Base-by-base conservation (phyloP, 1,139 yeast genomes). In the Protomyces inouyei region DNA sequence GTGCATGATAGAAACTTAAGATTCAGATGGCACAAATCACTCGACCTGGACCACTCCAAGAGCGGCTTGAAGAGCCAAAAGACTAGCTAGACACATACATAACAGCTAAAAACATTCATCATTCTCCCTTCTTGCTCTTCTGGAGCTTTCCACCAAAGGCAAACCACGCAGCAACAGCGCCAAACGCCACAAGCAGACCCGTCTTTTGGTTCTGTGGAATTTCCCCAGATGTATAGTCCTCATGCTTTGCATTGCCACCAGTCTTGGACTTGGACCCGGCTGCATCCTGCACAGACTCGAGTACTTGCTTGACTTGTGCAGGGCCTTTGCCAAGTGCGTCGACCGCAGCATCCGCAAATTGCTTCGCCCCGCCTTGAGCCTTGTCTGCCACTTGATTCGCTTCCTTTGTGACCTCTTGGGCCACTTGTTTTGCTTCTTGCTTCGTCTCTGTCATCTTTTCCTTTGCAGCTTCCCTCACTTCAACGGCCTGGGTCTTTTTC, bases 101-200 rank as follows among this genome's bases (percentile, higher is more conserved):
- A 28, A 28, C 32, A 28, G 32, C 32, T 28, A 28, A 28, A 5
- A 28, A 28, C 8, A 4, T 37, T 12, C 43, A 37, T 37, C 43
- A 37, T n/a, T 37, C 16, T 12, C 16, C 43, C 16, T 43, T 21
- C 25, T n/a, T 6, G 23, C 46, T 38, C 45, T 52, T 40, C 57
- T 59, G 63, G 2, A 59, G 45, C 25, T 36, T 52, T 32, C 63
- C 63, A 16, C 63, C 63, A 40, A 59, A 59, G 14, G 48, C 57
- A 52, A 59, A 48, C 63, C 63, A 59, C 10, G 54, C 37, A 16
- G 57, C 63, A 52, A 55, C 54, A 35, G 54, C 36, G 21, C 63
- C 57, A 14, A 59, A 51, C 14, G 45, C n/a, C 21, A 55, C 43
- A 8, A 59, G 38, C 18, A 59, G 45, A 14, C 43, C 63, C 4